phyloP scores from a whole-genome alignment of 2,329 filamentous ascomycete species.

The Emmonsiellopsis sp. region DNA sequence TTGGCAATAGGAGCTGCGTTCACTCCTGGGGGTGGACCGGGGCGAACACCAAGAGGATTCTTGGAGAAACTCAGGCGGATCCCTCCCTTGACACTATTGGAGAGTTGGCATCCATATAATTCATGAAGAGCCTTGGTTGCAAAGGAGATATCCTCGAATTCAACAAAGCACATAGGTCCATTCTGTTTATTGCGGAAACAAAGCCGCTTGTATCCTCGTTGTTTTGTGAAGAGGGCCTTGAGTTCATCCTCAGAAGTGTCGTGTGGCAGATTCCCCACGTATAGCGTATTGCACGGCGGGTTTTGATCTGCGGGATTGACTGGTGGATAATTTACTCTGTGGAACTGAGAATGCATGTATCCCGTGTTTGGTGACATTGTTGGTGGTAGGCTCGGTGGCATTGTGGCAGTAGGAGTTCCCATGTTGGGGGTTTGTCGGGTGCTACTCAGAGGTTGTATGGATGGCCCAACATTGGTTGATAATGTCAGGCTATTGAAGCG shows the following conservation, averaged over 20 bases:
- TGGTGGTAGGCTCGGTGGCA: constrained; percentile 43
- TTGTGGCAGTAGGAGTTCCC: constrained; percentile 43
- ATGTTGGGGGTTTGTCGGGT: constrained; percentile 40
- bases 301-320: constrained; percentile 94
- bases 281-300: constrained; percentile 93
- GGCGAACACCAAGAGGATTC: constrained; percentile 87
- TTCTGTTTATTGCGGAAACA: constrained; percentile 93
- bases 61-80: constrained; percentile 96
- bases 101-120: constrained; percentile 74
- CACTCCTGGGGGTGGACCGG: constrained; percentile 54
- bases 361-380: constrained; percentile 37
- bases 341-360: constrained; percentile 50
- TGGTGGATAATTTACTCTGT: constrained; percentile 65
- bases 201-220: constrained; percentile 88
- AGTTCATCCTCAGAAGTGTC: constrained; percentile 93
- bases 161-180: constrained; percentile 97
- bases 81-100: constrained; percentile 88
- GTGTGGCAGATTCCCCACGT: constrained; percentile 91
- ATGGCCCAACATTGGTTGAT: constrained; percentile 53
- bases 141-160: constrained; percentile 88
- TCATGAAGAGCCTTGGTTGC: constrained; percentile 87
- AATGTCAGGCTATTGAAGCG: constrained; percentile 63
- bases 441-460: constrained; percentile 44
- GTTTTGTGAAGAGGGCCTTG: constrained; percentile 85
- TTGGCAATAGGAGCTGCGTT: constrained; percentile 33